Conservation (phyloP, 495 filamentous ascomycete genomes). For the Bacidia rubella region DNA sequence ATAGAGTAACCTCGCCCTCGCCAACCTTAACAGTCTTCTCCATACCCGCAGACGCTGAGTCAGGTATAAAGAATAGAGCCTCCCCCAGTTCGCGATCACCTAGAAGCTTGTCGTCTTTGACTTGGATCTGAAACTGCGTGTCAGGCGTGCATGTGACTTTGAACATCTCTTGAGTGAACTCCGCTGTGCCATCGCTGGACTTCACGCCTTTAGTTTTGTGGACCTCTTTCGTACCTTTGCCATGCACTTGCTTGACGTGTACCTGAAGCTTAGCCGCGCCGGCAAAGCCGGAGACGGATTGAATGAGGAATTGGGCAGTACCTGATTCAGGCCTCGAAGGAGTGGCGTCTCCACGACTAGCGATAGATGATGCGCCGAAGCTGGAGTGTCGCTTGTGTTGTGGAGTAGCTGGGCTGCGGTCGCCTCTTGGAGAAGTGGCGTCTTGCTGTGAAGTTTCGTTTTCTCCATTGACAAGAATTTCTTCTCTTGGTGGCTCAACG, state of each 20-base stretch:
- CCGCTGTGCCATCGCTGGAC: constrained; percentile 40
- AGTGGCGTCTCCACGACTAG: constrained; percentile 39
- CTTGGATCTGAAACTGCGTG: constrained; percentile 71
- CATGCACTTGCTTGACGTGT: constrained; percentile 46
- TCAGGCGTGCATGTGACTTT: constrained; percentile 65
- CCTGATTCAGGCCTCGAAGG: constrained; percentile 46
- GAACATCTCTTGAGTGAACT: constrained; percentile 66
- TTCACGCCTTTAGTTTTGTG: constrained; percentile 78
- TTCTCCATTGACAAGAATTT: constrained; percentile 14
- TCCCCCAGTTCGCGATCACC: constrained; percentile 77
- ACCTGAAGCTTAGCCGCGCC: constrained; percentile 69
- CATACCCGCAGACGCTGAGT: constrained; percentile 40
- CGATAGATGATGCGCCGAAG: constrained; percentile 46
- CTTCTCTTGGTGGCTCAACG: constrained; percentile 28
- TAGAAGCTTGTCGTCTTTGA: constrained; percentile 72
- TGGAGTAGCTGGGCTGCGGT: constrained; percentile 27
- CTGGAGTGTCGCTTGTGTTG: constrained; percentile 43
- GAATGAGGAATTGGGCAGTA: constrained; percentile 64
- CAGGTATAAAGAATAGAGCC: constrained; percentile 74
- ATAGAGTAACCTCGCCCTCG: constrained; percentile 49
- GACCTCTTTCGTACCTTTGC: constrained; percentile 60
- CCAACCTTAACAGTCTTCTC: constrained; percentile 67
- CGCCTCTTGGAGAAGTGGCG: constrained; percentile 8
- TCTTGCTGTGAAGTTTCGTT: constrained; percentile 13
- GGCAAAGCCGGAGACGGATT: constrained; percentile 70